Evolutionary conservation across 2,329 filamentous ascomycete species (phyloP).

Genomic region (Xylaria sp.): DNA sequence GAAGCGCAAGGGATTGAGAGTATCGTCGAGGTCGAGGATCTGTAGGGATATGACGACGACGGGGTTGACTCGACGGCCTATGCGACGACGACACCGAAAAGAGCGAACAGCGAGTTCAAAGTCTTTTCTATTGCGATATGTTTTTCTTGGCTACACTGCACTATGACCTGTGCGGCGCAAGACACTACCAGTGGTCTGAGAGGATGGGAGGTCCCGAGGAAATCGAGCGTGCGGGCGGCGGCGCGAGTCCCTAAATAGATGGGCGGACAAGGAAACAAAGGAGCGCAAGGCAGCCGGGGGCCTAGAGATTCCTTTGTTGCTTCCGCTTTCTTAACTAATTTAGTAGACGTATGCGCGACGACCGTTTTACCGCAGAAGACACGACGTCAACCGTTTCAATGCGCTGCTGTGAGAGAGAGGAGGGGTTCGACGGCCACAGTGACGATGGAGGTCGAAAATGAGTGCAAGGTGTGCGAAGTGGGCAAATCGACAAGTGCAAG

Average conservation of each 20-base stretch:
- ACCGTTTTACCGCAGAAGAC: constrained; percentile 32
- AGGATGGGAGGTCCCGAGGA: constrained; percentile 30
- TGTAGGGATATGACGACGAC: constrained; percentile 47
- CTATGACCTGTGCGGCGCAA: constrained; percentile 49
- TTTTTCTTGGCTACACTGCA: constrained; percentile 50
- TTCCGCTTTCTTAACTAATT: constrained; percentile 39
- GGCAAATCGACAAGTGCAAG: constrained; percentile 3
- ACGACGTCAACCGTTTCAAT: constrained; percentile 5
- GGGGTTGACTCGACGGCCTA: constrained; percentile 46
- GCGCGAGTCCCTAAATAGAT: constrained; percentile 43
- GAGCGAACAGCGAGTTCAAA: constrained; percentile 33
- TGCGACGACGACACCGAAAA: constrained; percentile 43
- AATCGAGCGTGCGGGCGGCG: constrained; percentile 36
- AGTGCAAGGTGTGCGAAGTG: constrained; percentile 19
- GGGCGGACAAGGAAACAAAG: constrained; percentile 44
- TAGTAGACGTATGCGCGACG: constrained; percentile 29
- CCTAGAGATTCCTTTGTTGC: constrained; percentile 34
- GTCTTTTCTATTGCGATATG: constrained; percentile 48
- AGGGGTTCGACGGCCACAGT: constrained; percentile 11
- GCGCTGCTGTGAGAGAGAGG: constrained; percentile 20
- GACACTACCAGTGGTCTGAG: constrained; percentile 33
- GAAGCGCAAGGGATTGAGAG: constrained; percentile 48
- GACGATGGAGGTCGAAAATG: constrained; percentile 20
- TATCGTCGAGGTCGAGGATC: constrained; percentile 48
- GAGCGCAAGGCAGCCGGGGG: constrained; percentile 34